Evolutionary conservation across 345 rosid genomes (phyloP), one percentile per base, ranked within the genome.

Genomic region (Salix dunnii): DNA sequence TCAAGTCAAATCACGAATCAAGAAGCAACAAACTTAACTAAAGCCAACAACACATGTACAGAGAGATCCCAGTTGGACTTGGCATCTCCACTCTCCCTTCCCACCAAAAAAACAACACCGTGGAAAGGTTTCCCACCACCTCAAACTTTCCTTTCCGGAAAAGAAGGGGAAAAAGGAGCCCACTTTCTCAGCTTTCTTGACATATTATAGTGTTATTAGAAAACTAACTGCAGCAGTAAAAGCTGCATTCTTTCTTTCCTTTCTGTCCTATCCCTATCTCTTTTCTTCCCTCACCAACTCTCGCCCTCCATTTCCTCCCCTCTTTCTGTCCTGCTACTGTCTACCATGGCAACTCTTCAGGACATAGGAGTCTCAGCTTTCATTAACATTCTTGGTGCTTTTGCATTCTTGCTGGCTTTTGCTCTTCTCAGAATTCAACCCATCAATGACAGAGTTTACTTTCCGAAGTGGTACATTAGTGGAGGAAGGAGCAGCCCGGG

Each of bases 301-400:
- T 14, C 2, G 21, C 16, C 64, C 43, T 61, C 71, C 46, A 3
- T 31, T 53, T 53, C 67, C 67, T 51, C 65, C 43, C 68, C 33
- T 42, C 61, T 64, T 67, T 25, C 28, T 49, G 11, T 35, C 74
- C 5, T 62, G n/a, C 71, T 18, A 18, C 48, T 14, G 25, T 46
- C 69, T 71, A 40, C 81, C 69, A 96, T 93, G 99, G 99, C 98
- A 72, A 93, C 94, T 77, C 91, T 93, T 5, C 82, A 66, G 27
- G 99, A 96, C 86, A 96, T 96, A 67, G 90, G 90, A 28, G 98
- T 96, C 55, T 93, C 98, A 67, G 99, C 96, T 16, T 74, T 88
- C 30, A 86, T 96, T 25, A 96, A 96, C 85, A 87, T 91, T 62
- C 78, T 96, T 64, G 73, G 80, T 70, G 96, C 97, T 18, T 86